phyloP scores from a whole-genome alignment of 2,329 filamentous ascomycete species.

The Trichoderma sp. region DNA sequence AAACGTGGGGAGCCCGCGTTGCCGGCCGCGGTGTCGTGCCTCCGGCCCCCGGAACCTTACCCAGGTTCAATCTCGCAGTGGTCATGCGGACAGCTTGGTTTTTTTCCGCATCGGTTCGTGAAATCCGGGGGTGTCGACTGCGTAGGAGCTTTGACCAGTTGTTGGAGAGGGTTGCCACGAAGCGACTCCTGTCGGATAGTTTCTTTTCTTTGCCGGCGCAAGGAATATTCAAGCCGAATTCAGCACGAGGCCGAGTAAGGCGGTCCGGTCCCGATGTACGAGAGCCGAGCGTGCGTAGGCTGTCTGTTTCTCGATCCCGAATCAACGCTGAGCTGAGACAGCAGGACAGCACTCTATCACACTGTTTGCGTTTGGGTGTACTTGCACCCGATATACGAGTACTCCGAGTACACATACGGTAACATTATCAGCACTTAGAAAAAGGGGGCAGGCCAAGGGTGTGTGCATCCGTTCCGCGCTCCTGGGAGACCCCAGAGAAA shows the following conservation, averaged over 20 bases:
- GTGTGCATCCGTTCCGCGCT: constrained; percentile 17
- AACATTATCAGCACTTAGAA: neutral
- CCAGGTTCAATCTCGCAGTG: constrained; percentile 15
- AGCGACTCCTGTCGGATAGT: neutral
- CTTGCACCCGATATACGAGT: neutral
- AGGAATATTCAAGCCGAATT: neutral
- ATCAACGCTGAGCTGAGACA: neutral
- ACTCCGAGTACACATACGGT: neutral
- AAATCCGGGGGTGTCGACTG: constrained; percentile 9
- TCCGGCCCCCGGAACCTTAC: neutral
- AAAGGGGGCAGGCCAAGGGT: neutral
- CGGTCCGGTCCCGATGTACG: neutral
- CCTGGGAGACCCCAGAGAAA: constrained; percentile 15
- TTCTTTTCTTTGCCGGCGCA: neutral
- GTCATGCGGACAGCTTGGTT: constrained; percentile 17
- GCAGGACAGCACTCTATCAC: neutral
- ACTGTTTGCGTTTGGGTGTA: neutral
- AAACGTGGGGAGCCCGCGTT: constrained; percentile 20
- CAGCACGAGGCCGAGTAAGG: neutral
- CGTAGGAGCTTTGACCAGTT: constrained; percentile 12
- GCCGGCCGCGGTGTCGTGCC: constrained; percentile 7
- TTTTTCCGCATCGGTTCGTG: constrained; percentile 11
- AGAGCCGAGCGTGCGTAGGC: neutral
- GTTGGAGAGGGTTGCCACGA: neutral
- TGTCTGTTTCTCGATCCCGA: neutral